Evolutionary conservation across 177 flowering plant genomes (phyloP).

Genomic region (Telopea speciosissima): DNA sequence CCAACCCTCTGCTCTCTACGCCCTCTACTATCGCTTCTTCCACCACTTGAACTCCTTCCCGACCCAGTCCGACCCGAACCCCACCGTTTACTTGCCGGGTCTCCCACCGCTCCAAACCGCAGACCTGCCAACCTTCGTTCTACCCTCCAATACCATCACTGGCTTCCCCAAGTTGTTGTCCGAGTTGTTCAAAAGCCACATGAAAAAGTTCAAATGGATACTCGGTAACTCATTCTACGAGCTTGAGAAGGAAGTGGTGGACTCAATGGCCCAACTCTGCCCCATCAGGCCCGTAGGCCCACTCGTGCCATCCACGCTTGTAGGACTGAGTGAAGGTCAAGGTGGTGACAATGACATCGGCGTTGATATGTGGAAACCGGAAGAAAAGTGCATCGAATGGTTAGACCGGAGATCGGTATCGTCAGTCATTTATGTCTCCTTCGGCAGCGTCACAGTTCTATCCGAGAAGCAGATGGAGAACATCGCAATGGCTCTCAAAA

Average conservation of each 20-base stretch:
- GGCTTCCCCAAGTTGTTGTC: slow-evolving; percentile 15
- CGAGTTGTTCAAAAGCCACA: slow-evolving; percentile 8
- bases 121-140: slow-evolving; percentile 42
- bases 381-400: slow-evolving; percentile 37
- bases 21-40: slow-evolving; percentile 33
- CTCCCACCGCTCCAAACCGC: slow-evolving; percentile 21
- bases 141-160: slow-evolving; percentile 26
- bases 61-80: slow-evolving; percentile 10
- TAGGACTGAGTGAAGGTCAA: slow-evolving; percentile 22
- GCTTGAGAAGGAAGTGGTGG: slow-evolving; percentile 34
- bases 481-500: slow-evolving; percentile 25
- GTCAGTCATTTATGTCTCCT: slow-evolving; percentile 46
- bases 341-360: slow-evolving; percentile 10
- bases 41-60: slow-evolving; percentile 25
- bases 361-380: slow-evolving; percentile 27
- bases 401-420: slow-evolving; percentile 21
- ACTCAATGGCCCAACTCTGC: slow-evolving; percentile 15
- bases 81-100: slow-evolving; percentile 28
- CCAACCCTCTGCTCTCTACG: slow-evolving; percentile 34
- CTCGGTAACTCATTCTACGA: slow-evolving; percentile 38
- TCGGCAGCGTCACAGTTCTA: slow-evolving; percentile 36
- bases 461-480: slow-evolving; percentile 26
- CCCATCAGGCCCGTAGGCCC: slow-evolving; percentile 33
- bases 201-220: slow-evolving; percentile 35
- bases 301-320: slow-evolving; percentile 26